Base-by-base conservation (phyloP, 73 alveolate genomes). In the Paraurostyla sp. region DNA sequence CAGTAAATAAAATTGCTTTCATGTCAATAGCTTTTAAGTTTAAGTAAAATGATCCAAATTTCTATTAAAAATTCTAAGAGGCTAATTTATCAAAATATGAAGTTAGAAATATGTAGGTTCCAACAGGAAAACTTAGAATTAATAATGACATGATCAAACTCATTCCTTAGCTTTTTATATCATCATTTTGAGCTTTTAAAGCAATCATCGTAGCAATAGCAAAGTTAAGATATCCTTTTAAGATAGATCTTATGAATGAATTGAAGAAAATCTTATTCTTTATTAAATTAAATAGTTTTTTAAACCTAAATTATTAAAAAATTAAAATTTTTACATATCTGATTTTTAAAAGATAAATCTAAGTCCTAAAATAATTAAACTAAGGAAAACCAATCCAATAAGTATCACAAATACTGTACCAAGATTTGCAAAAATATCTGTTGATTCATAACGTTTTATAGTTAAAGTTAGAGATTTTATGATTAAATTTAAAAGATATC, bases 181-280 rank as follows among this genome's bases (percentile, higher is more conserved):
- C 23, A 38, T 65, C 32, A 30, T 18, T 25, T 6, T 9, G 9
- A 27, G 41, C 22, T 13, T 48, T 23, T 27, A 73, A 18, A 1
- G 54, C 87, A 73, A 73, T 65, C 7, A 73, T 9, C 0, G 35
- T n/a, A 48, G 87, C 87, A 11, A 73, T 18, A 43, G 54, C 71
- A 50, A 73, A 73, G 33, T 73, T 73, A 0, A 73, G 36, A 73
- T 73, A 73, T 25, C 87, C 87, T 45, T 73, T 73, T 29, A 48
- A 33, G 29, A 73, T 30, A 23, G 87, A 9, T 48, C 87, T 45
- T 20, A 73, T 45, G 33, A 73, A 73, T 1, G 38, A 2, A 36
- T 36, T 73, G 59, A 73, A 73, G 7, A 73, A 73, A 1, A 73
- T 42, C 87, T n/a, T 73, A 1, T 33, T 45, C 4, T 43, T 6